Percentiles rank a stretch among this genome's conserved stretches.
Conservation (phyloP, 345 rosid species). For the Trapa incisa region DNA sequence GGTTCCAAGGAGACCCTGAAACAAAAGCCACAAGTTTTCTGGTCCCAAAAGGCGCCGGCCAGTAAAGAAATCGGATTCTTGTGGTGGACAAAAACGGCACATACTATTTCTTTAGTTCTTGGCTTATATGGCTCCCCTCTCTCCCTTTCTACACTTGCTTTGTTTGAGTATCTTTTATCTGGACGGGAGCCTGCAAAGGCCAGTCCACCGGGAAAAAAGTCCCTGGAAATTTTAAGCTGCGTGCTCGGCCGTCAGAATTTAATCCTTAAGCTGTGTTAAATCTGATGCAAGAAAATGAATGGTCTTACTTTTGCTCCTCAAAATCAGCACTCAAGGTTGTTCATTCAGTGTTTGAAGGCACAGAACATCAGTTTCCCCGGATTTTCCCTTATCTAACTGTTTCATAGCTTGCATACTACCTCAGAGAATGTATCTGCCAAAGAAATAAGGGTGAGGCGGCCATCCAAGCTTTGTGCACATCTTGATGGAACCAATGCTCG, state of each 20-base stretch:
- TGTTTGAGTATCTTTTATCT: not conserved
- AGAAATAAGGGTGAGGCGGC: not conserved
- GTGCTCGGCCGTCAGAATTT: too few relatives aligned
- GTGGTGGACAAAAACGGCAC: not conserved
- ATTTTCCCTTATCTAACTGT: too few relatives aligned
- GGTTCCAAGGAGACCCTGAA: too few relatives aligned
- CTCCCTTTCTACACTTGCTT: too few relatives aligned
- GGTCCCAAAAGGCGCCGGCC: not conserved
- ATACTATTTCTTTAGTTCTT: not conserved
- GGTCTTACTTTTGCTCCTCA: too few relatives aligned
- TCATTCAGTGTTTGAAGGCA: too few relatives aligned
- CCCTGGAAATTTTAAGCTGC: not conserved
- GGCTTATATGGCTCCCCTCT: not conserved
- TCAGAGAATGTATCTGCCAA: not conserved
- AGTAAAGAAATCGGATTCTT: not conserved
- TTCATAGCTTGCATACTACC: too few relatives aligned
- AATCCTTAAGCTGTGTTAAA: too few relatives aligned
- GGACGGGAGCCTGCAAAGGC: not conserved
- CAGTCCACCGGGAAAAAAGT: not conserved
- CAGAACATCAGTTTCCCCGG: too few relatives aligned
- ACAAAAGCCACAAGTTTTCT: constrained; percentile 9
- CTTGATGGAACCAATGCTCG: not conserved
- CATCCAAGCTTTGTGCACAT: not conserved
- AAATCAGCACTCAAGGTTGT: too few relatives aligned
- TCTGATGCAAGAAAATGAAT: too few relatives aligned